phyloP scores from a whole-genome alignment of 108 stramenopile species.

The Nitzschia inconspicua region DNA sequence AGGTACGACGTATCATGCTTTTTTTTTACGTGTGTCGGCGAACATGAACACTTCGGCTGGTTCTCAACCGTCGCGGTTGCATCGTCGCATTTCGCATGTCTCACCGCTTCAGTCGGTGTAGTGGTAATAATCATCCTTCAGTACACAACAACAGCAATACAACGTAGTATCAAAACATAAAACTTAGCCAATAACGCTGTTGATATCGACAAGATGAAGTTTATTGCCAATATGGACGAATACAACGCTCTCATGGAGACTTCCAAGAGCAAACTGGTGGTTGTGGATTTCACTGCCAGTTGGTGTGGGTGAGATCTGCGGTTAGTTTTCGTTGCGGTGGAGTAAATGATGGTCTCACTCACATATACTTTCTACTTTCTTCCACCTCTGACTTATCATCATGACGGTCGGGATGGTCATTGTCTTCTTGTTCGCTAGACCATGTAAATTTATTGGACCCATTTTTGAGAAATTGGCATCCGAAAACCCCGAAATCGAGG shows the following conservation, averaged over 20 bases:
- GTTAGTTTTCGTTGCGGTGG: background rate
- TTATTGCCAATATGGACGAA: slow-evolving; percentile 45
- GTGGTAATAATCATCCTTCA: no score
- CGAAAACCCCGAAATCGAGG: slow-evolving; percentile 52
- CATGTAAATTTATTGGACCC: slow-evolving; percentile 82
- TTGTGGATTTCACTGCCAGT: slow-evolving; percentile 81
- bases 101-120: no score
- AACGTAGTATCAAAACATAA: no score
- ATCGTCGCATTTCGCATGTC: no score
- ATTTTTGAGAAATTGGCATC: slow-evolving; percentile 73
- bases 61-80: no score
- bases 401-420: no score
- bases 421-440: slow-evolving; percentile 12
- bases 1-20: no score
- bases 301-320: slow-evolving; percentile 55
- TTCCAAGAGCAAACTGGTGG: slow-evolving; percentile 74
- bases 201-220: no score
- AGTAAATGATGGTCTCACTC: background rate
- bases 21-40: no score
- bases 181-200: no score
- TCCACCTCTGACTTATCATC: background rate
- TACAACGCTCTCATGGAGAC: slow-evolving; percentile 57
- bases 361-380: background rate
- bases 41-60: no score
- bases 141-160: no score